phyloP scores from a whole-genome alignment of 2,329 filamentous ascomycete species.

The Arachnomyces sp. region DNA sequence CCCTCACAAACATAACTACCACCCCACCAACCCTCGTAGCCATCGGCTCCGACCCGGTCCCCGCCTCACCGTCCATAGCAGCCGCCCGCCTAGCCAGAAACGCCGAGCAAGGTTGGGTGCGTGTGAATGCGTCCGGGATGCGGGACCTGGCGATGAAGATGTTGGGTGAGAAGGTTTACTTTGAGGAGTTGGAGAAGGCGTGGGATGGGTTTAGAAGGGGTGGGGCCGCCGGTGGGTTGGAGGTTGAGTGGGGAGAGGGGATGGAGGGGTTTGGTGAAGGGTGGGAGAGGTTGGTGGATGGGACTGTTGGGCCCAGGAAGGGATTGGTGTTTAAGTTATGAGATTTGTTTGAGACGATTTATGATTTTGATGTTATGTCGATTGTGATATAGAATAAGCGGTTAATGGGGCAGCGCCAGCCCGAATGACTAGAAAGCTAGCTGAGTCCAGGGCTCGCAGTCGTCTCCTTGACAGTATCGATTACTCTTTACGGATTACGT shows the following conservation, averaged over 20 bases:
- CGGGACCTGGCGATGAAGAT: neutral
- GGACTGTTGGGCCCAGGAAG: constrained; percentile 3
- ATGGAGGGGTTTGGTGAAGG: constrained; percentile 8
- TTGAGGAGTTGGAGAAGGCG: neutral
- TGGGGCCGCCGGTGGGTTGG: neutral
- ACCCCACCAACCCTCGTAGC: neutral
- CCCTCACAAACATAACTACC: neutral
- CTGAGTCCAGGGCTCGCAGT: too few relatives aligned
- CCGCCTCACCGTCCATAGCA: neutral
- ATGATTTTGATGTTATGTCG: too few relatives aligned
- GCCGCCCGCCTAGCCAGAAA: neutral
- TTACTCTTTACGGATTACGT: too few relatives aligned
- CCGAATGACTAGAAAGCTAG: too few relatives aligned
- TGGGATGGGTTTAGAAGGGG: constrained; percentile 3
- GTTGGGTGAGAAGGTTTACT: neutral
- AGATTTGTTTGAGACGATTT: too few relatives aligned
- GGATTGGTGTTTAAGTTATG: constrained; percentile 1
- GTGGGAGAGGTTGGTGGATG: constrained; percentile 8
- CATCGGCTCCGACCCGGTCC: constrained; percentile 2
- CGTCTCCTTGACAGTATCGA: too few relatives aligned
- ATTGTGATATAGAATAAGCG: too few relatives aligned
- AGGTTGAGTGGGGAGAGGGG: constrained; percentile 3
- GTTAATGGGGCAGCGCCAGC: too few relatives aligned
- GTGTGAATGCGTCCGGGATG: constrained; percentile 1
- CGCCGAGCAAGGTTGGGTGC: neutral